Percentiles rank a stretch among this genome's conserved stretches.
Conservation (phyloP, 2,329 filamentous ascomycete genomes). For the Zalaria sp. region DNA sequence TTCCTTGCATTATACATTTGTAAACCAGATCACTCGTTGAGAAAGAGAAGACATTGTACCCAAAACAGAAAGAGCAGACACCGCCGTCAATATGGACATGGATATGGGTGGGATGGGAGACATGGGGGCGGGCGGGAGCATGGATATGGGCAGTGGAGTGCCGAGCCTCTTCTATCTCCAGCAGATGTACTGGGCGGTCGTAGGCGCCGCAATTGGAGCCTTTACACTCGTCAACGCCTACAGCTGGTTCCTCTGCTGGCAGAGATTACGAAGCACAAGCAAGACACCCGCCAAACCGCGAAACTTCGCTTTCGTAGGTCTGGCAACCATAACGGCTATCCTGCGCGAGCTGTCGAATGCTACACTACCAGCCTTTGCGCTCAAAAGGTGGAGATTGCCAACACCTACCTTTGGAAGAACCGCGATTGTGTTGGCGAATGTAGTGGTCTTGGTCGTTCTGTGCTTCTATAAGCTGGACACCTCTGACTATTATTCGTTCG, state of each 20-base stretch:
- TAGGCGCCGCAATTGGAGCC: conserved; percentile 30
- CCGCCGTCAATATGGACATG: conserved; percentile 2
- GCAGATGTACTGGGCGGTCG: conserved; percentile 38
- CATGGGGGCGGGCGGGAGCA: conserved; percentile 21
- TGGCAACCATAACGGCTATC: conserved; percentile 41
- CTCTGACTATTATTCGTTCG: conserved; percentile 34
- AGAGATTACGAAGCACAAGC: conserved; percentile 32
- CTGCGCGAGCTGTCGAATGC: conserved; percentile 38
- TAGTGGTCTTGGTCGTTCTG: conserved; percentile 37
- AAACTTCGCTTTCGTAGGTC: conserved; percentile 29
- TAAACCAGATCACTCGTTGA: too few species aligned
- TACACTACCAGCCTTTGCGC: conserved; percentile 21
- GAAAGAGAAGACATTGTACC: too few species aligned
- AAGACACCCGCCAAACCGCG: conserved; percentile 39
- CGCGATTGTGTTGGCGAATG: conserved; percentile 29
- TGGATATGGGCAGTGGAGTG: conserved; percentile 28
- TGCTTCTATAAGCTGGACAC: conserved; percentile 43
- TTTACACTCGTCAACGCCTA: conserved; percentile 30
- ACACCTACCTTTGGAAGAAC: conserved; percentile 24
- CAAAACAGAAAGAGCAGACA: too few species aligned
- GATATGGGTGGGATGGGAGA: conserved; percentile 19
- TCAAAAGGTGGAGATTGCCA: conserved; percentile 21
- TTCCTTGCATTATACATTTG: too few species aligned
- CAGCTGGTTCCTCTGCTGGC: conserved; percentile 33
- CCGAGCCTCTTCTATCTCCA: conserved; percentile 34